Conservation (phyloP, 176 grass and related monocot species). For the Dactylis glomerata region DNA sequence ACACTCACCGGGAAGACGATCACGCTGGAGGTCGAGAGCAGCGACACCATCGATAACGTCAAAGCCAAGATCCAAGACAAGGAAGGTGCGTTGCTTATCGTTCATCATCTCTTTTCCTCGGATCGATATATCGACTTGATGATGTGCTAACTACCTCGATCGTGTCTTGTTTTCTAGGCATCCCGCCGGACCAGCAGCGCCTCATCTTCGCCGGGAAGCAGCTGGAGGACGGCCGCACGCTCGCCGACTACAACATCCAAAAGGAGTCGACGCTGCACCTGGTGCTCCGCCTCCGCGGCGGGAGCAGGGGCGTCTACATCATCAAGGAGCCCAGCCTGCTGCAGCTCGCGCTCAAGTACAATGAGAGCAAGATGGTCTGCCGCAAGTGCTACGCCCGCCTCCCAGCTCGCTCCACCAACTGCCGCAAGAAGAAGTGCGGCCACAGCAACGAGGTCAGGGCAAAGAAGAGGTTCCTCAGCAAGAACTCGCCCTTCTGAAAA, state of each 20-base stretch:
- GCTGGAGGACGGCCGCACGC: constrained; percentile 51
- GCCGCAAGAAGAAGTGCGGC: too few species aligned
- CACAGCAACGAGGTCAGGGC: too few species aligned
- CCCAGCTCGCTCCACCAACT: not conserved
- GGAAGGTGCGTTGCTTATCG: constrained; percentile 37
- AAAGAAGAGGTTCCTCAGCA: too few species aligned
- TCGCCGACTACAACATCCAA: constrained; percentile 55
- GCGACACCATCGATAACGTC: constrained; percentile 64
- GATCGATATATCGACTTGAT: too few species aligned
- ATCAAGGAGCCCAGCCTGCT: not conserved
- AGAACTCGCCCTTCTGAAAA: too few species aligned
- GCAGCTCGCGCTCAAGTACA: not conserved
- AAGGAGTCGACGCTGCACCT: constrained; percentile 25
- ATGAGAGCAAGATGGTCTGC: not conserved
- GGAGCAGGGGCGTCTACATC: not conserved
- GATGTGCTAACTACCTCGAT: too few species aligned
- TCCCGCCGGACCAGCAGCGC: constrained; percentile 53
- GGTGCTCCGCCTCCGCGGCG: constrained; percentile 19
- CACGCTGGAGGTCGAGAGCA: constrained; percentile 41
- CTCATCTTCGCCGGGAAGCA: constrained; percentile 64
- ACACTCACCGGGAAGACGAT: constrained; percentile 14
- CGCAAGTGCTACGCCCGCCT: not conserved
- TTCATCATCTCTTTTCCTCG: too few species aligned
- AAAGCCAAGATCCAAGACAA: constrained; percentile 64
- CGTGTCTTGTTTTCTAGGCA: too few species aligned